A percentile compares a stretch with the other conserved stretches of the same genome.
Conservation (phyloP, 140 eudicot species). For the Senecio squalidus region DNA sequence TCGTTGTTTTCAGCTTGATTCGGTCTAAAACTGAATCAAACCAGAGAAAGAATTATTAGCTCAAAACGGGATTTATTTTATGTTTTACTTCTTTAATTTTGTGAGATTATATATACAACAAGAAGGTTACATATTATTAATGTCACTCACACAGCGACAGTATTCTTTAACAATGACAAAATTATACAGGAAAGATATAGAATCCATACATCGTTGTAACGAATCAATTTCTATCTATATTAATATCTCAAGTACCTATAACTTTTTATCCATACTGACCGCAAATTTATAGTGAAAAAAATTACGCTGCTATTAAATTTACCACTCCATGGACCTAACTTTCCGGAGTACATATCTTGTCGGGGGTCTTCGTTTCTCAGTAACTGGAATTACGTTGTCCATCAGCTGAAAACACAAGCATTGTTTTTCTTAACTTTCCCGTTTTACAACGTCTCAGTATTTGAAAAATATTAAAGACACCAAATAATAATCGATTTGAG, state of each 20-base stretch:
- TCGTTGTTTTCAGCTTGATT: conserved; percentile 42
- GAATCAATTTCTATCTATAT: no score
- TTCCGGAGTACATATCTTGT: conserved; percentile 49
- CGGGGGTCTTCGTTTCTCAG: conserved; percentile 54
- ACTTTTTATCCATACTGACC: not conserved
- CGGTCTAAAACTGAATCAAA: conserved; percentile 38
- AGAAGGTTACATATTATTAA: not conserved
- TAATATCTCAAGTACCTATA: not conserved
- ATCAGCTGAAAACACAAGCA: conserved; percentile 55
- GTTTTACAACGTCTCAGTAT: no score
- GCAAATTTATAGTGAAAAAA: not conserved
- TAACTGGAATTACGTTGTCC: conserved; percentile 80
- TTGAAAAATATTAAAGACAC: no score
- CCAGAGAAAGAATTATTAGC: not conserved
- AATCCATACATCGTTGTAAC: no score
- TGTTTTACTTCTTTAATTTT: not conserved
- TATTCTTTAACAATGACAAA: no score
- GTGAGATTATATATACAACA: not conserved
- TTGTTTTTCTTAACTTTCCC: not conserved
- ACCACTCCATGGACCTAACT: conserved; percentile 66
- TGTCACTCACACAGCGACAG: no score
- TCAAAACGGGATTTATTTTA: not conserved
- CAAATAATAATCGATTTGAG: no score
- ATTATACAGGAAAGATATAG: no score
- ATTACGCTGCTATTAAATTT: no score